Conservation (phyloP, 768 basidiomycete species). For the Psilocybe cubensis region DNA sequence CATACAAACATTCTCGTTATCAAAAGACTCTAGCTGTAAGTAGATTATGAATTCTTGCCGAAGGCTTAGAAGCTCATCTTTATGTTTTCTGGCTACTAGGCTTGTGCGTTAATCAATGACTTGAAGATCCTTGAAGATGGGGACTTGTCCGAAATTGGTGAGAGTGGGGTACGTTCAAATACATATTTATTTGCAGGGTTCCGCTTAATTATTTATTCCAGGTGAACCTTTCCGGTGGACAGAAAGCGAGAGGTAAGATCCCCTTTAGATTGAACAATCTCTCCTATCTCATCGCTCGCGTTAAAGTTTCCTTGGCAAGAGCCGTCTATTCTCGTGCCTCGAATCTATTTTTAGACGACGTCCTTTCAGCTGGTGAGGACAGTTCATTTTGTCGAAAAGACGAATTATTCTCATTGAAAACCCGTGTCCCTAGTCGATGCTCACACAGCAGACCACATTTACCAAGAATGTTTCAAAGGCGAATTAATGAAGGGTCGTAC, state of each 20-base stretch:
- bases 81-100: too few species aligned
- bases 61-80: too few species aligned
- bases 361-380: constrained; percentile 2
- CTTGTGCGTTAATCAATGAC: constrained; percentile 69
- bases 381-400: background rate
- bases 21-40: constrained; percentile 70
- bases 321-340: constrained; percentile 5
- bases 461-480: constrained; percentile 80
- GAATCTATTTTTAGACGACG: constrained; percentile 5
- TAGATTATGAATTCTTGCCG: background rate
- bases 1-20: constrained; percentile 72
- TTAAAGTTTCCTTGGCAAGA: background rate
- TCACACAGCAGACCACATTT: constrained; percentile 89
- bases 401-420: too few species aligned
- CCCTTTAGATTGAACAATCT: background rate
- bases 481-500: constrained; percentile 81
- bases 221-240: constrained; percentile 60
- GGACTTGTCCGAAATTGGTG: constrained; percentile 85
- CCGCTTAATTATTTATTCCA: constrained; percentile 18
- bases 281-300: background rate
- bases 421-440: constrained; percentile 70
- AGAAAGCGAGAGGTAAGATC: constrained; percentile 63
- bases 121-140: constrained; percentile 85
- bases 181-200: background rate
- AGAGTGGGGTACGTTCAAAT: constrained; percentile 63